Conservation (phyloP, 495 filamentous ascomycete genomes). For the Penicillium pulvis region DNA sequence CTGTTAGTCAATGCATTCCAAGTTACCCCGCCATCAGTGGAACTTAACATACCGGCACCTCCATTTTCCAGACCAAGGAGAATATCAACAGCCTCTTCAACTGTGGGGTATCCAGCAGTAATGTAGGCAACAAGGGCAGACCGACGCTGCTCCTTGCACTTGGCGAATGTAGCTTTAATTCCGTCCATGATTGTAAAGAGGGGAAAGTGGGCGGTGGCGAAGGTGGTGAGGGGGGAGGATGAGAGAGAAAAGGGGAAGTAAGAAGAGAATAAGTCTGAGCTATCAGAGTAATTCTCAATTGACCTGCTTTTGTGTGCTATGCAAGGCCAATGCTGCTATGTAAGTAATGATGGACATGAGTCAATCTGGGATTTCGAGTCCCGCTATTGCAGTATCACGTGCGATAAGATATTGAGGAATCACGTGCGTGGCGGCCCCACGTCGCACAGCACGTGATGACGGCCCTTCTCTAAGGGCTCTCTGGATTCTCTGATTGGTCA, state of each 20-base stretch:
- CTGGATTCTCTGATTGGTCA: too few species aligned
- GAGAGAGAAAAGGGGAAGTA: conserved; percentile 3
- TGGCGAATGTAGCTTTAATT: conserved; percentile 83
- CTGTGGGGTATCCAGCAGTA: conserved; percentile 90
- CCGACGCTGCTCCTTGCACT: conserved; percentile 72
- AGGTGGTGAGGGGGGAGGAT: not conserved
- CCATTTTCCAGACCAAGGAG: conserved; percentile 89
- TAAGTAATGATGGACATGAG: not conserved
- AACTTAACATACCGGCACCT: conserved; percentile 71
- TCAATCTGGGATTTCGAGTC: not conserved
- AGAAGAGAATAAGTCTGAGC: not conserved
- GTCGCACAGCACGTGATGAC: too few species aligned
- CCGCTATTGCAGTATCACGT: not conserved
- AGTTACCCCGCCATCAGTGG: conserved; percentile 6
- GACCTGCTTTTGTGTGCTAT: not conserved
- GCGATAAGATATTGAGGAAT: not conserved
- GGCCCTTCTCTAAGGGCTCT: too few species aligned
- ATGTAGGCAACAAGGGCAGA: conserved; percentile 91
- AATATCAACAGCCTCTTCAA: conserved; percentile 77
- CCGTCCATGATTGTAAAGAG: conserved; percentile 58
- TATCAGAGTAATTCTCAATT: not conserved
- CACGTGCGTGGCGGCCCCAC: not conserved
- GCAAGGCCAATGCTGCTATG: not conserved
- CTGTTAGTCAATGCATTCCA: conserved; percentile 5
- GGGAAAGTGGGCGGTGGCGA: not conserved